A percentile compares a stretch with the other conserved stretches of the same genome.
Evolutionary conservation across 2,329 filamentous ascomycete genomes (phyloP).

Genomic region (Pseudocercospora cruenta): DNA sequence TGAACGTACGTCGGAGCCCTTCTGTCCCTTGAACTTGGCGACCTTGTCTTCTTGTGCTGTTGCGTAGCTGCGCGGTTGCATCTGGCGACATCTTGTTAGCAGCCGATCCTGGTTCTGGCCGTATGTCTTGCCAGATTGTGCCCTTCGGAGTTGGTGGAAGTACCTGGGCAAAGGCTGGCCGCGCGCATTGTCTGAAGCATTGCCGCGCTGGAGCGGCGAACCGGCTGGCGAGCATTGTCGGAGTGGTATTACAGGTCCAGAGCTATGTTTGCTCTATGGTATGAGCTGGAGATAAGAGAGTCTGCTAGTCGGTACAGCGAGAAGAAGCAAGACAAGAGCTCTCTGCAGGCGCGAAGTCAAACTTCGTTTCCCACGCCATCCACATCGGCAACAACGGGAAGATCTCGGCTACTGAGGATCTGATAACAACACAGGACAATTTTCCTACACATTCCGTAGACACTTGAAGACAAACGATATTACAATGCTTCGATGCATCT

Average conservation of each 20-base stretch:
- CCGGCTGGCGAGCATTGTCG: conserved; percentile 25
- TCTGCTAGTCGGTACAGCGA: background rate
- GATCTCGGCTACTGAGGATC: background rate
- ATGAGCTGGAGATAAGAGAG: background rate
- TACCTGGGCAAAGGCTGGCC: conserved; percentile 28
- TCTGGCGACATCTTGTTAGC: conserved; percentile 18
- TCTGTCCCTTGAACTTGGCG: conserved; percentile 90
- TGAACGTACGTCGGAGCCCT: conserved; percentile 77
- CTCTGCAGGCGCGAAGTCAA: conserved; percentile 16
- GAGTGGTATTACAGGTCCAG: conserved; percentile 7
- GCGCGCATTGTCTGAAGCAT: conserved; percentile 22
- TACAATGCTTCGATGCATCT: background rate
- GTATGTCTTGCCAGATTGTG: background rate
- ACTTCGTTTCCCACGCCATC: background rate
- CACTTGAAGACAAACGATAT: background rate
- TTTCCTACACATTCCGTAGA: background rate
- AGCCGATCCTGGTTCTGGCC: background rate
- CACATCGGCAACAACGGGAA: background rate
- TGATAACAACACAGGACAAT: background rate
- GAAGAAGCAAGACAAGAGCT: conserved; percentile 6
- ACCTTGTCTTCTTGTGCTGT: conserved; percentile 67
- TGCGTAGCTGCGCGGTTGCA: conserved; percentile 27
- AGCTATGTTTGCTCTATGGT: conserved; percentile 2
- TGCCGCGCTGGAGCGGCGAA: conserved; percentile 24
- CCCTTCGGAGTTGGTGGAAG: conserved; percentile 7